phyloP scores from a whole-genome alignment of 257 asterid species.

The Salvia miltiorrhiza region DNA sequence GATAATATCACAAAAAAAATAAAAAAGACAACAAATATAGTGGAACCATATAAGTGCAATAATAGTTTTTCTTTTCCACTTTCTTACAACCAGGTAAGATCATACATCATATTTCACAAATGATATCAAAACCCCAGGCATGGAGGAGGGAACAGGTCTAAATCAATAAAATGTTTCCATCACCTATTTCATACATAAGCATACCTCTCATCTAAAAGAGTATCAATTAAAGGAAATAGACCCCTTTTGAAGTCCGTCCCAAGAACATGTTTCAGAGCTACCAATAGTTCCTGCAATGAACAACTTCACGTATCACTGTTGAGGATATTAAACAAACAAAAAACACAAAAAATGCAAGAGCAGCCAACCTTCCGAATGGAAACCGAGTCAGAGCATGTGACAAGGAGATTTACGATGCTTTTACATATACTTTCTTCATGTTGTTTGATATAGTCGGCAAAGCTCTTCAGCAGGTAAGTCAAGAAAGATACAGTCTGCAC shows the following conservation, averaged over 20 bases:
- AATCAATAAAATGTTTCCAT: background rate
- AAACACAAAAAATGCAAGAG: constrained; percentile 14
- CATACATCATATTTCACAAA: constrained; percentile 6
- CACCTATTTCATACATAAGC: constrained; percentile 11
- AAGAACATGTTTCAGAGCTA: constrained; percentile 96
- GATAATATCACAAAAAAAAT: background rate
- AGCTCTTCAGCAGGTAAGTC: constrained; percentile 94
- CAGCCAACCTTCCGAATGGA: constrained; percentile 80
- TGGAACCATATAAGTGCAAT: constrained; percentile 7
- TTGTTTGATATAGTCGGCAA: constrained; percentile 85
- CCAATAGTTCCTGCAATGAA: constrained; percentile 83
- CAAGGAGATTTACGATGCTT: constrained; percentile 97
- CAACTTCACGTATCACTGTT: constrained; percentile 26
- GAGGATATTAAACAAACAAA: constrained; percentile 17
- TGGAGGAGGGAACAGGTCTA: background rate
- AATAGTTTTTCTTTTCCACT: background rate
- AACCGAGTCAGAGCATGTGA: constrained; percentile 97
- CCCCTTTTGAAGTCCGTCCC: constrained; percentile 99
- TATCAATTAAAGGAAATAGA: constrained; percentile 91
- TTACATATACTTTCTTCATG: constrained; percentile 98
- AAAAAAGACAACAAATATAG: background rate
- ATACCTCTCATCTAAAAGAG: constrained; percentile 97
- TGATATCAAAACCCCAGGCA: background rate
- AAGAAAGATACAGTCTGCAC: constrained; percentile 96
- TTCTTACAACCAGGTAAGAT: background rate